Base-by-base conservation (phyloP, 306 rosid genomes). In the Rubus idaeus region DNA sequence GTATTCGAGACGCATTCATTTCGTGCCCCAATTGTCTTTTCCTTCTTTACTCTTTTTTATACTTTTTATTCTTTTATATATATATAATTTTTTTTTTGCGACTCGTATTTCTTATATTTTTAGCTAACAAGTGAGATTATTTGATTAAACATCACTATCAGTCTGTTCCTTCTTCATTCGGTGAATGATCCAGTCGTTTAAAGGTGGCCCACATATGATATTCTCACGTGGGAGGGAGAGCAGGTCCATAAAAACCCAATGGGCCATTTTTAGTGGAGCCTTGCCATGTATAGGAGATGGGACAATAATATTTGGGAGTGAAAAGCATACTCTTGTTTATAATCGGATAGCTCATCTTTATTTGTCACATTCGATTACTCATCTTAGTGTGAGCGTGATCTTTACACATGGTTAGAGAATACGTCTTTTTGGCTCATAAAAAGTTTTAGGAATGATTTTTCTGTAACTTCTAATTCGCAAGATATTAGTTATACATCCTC, bases 1-100 rank as follows among this genome's bases (percentile, higher is more conserved):
- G 87, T 81, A 71, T 50, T 68, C 41, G 35, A 56, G 77, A 85
- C 85, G 89, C 89, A 71, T 84, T 73, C 6, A 30, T 61, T 61
- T 61, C 39, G 64, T 73, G 62, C 56, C 86, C 69, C 83, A 72
- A 58, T 77, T 55, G 57, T 57, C 86, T 71, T 80, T 82, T 84
- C 23, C 40, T 51, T 35, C 65, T 12, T 40, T 71, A 6, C 4
- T 71, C 18, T 5, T 17, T 53, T 53, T 11, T 55, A 12, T 73
- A 66, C 52, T 20, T 17, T 44, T 44, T 5, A 50, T 17, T 40
- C 4, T 53, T 26, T 5, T 42, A 5, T 39, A 0, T 3, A 6
- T 47, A 5, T 17, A 1, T 2, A 23, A 23, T 23, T 23, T 45
- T 52, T 6, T 35, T 3, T 41, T 47, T 26, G 16, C 5, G 6